A percentile compares a stretch with the other conserved stretches of the same genome.
phyloP scores from a whole-genome alignment of 2,329 filamentous ascomycete genomes.

The Zymoseptoria ardabiliae region DNA sequence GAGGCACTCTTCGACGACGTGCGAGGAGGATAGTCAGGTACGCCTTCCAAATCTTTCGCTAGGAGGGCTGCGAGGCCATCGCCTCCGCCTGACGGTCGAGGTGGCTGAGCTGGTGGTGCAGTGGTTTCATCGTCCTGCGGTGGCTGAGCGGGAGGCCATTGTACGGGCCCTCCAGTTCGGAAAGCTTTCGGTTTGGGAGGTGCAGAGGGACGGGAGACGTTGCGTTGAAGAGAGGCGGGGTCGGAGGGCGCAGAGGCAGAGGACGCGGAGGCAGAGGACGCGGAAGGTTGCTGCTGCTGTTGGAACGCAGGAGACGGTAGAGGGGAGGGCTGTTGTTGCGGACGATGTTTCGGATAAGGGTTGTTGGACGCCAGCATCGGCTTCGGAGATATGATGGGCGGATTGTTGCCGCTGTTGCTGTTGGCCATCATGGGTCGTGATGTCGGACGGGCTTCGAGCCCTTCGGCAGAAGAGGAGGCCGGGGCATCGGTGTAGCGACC shows the following conservation, averaged over 20 bases:
- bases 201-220: slow-evolving; percentile 43
- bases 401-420: slow-evolving; percentile 8
- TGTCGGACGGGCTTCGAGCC: background rate
- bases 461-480: slow-evolving; percentile 1
- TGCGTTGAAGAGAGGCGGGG: slow-evolving; percentile 12
- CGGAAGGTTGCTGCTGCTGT: slow-evolving; percentile 5
- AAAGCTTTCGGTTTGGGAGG: slow-evolving; percentile 57
- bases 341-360: slow-evolving; percentile 21
- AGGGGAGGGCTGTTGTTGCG: slow-evolving; percentile 6
- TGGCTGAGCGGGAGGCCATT: slow-evolving; percentile 14
- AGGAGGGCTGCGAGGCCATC: slow-evolving; percentile 29
- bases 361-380: slow-evolving; percentile 16
- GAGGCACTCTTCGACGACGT: background rate
- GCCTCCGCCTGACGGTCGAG: slow-evolving; percentile 6
- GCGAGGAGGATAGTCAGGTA: slow-evolving; percentile 27
- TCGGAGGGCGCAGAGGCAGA: slow-evolving; percentile 4
- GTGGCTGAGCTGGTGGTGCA: background rate
- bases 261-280: slow-evolving; percentile 2
- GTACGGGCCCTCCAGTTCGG: slow-evolving; percentile 36
- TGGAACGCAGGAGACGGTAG: background rate
- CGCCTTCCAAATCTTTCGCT: slow-evolving; percentile 32
- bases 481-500: slow-evolving; percentile 68
- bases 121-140: slow-evolving; percentile 1
- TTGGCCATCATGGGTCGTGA: slow-evolving; percentile 9
- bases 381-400: slow-evolving; percentile 22